A percentile compares a stretch with the other conserved stretches of the same genome.
These are phyloP conservation scores for Cryptosporidium meleagridis DNA, from an alignment of 169 alveolate species.

Conservation along the genomic window DNA sequence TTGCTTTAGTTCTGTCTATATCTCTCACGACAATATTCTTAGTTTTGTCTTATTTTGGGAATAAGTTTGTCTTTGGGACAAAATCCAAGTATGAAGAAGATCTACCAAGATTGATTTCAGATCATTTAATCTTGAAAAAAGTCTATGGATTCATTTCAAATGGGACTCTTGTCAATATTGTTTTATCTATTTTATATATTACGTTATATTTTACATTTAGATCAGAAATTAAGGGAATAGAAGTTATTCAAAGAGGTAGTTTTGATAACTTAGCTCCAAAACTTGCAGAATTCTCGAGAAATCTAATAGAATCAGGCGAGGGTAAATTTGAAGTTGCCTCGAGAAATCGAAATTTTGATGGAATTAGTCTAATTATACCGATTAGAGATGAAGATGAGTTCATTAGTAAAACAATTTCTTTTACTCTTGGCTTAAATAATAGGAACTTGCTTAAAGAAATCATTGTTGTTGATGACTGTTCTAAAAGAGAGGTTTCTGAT, in stretches of 20 bases:
- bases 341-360: not conserved
- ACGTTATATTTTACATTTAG: not conserved
- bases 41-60: constrained; percentile 15
- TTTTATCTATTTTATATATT: not conserved
- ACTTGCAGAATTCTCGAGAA: constrained; percentile 12
- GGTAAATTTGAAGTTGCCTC: not conserved
- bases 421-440: constrained; percentile 70
- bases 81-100: constrained; percentile 23
- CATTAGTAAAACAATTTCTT: constrained; percentile 75
- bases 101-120: not conserved
- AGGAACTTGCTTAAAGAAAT: constrained; percentile 75
- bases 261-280: constrained; percentile 31
- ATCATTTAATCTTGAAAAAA: not conserved
- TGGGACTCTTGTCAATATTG: not conserved
- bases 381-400: constrained; percentile 80
- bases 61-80: not conserved
- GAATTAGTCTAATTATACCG: constrained; percentile 76
- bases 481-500: constrained; percentile 72
- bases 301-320: constrained; percentile 5
- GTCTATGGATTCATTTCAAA: not conserved
- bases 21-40: constrained; percentile 7
- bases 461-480: constrained; percentile 81
- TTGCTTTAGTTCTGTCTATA: not conserved
- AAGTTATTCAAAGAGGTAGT: constrained; percentile 39
- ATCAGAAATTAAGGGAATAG: not conserved